phyloP scores from a whole-genome alignment of 805 yeast genomes.

The Torulaspora maleeae region DNA sequence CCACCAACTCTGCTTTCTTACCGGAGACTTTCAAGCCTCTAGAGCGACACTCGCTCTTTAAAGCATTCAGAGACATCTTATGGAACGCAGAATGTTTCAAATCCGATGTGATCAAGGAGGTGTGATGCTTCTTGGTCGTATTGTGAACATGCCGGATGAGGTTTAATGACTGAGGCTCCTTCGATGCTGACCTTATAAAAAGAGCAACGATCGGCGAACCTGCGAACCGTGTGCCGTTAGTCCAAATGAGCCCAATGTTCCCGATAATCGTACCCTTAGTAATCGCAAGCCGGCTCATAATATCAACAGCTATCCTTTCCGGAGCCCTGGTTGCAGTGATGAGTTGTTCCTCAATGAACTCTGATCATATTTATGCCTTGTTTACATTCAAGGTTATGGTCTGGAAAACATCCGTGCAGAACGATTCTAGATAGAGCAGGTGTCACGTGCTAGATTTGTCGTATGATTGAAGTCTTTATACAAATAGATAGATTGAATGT shows the following conservation, averaged over 20 bases:
- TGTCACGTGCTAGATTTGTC: background rate
- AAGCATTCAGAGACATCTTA: constrained; percentile 48
- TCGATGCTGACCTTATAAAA: background rate
- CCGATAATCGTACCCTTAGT: background rate
- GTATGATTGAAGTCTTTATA: constrained; percentile 2
- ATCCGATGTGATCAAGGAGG: constrained; percentile 7
- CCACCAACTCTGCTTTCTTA: constrained; percentile 51
- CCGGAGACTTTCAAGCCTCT: constrained; percentile 63
- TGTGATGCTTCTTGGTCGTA: constrained; percentile 5
- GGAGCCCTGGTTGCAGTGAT: background rate
- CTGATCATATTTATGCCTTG: background rate
- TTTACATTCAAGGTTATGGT: background rate
- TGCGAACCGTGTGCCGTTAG: background rate
- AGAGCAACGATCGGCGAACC: background rate
- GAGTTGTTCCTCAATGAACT: background rate
- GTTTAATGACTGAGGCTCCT: background rate
- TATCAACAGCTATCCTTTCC: background rate
- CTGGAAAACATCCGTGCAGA: too few species aligned
- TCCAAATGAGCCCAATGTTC: background rate
- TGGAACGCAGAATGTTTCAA: constrained; percentile 6
- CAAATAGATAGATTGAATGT: background rate
- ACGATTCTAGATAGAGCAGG: too few species aligned
- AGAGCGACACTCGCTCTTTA: constrained; percentile 54
- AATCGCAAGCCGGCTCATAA: background rate
- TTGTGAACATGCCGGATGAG: constrained; percentile 4